Percentiles rank a stretch among this genome's conserved stretches.
Conservation (phyloP, 768 basidiomycete species). For the Leccinum uliginosum region DNA sequence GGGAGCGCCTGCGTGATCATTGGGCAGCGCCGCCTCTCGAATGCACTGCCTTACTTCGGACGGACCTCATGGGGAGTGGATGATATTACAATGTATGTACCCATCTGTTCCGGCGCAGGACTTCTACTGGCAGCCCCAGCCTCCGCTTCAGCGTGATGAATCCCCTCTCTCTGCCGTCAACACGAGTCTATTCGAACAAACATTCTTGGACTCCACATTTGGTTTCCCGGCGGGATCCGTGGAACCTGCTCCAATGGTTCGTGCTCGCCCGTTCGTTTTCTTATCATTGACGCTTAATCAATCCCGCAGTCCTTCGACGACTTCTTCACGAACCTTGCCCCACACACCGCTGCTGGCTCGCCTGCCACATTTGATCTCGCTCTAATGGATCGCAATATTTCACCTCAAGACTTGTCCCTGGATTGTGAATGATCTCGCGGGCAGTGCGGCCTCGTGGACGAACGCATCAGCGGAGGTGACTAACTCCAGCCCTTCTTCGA, state of each 20-base stretch:
- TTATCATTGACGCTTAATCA: not conserved
- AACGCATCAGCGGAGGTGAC: constrained; percentile 13
- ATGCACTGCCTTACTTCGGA: constrained; percentile 37
- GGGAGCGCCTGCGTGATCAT: constrained; percentile 38
- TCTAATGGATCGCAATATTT: constrained; percentile 26
- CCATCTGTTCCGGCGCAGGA: not conserved
- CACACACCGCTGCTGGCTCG: constrained; percentile 11
- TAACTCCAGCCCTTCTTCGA: constrained; percentile 36
- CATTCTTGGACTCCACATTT: constrained; percentile 34
- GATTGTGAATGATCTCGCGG: constrained; percentile 2
- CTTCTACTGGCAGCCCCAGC: constrained; percentile 13
- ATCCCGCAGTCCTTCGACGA: constrained; percentile 19
- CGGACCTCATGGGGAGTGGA: constrained; percentile 26
- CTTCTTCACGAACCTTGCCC: constrained; percentile 24
- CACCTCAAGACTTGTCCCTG: constrained; percentile 16
- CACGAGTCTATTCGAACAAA: constrained; percentile 43
- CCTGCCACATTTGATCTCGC: constrained; percentile 15
- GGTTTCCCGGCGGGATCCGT: constrained; percentile 15
- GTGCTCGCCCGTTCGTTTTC: not conserved
- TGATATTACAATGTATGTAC: constrained; percentile 27
- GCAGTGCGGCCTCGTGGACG: constrained; percentile 7
- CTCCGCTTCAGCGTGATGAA: constrained; percentile 38
- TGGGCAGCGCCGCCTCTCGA: constrained; percentile 48
- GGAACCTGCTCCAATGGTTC: constrained; percentile 15
- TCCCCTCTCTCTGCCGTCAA: constrained; percentile 48